Conservation (phyloP, 345 rosid genomes). For the Pistacia integerrima region DNA sequence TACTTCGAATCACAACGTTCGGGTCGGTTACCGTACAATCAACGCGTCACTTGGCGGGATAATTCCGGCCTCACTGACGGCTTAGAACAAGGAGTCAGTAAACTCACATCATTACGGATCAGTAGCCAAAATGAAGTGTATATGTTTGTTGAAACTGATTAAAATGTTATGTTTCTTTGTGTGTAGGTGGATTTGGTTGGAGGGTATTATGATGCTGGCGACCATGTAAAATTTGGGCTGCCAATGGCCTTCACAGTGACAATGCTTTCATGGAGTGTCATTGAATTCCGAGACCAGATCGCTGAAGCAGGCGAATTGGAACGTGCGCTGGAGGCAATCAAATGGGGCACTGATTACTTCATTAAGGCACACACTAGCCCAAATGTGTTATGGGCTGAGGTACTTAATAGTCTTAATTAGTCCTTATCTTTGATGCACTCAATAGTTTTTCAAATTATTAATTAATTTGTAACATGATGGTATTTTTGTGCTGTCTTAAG, state of each 20-base stretch:
- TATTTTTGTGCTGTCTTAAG: constrained; percentile 17
- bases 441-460: neutral
- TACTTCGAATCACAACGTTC: constrained; percentile 96
- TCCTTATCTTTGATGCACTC: neutral
- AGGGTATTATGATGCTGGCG: constrained; percentile 98
- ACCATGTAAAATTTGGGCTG: constrained; percentile 90
- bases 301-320: constrained; percentile 64
- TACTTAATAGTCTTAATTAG: neutral
- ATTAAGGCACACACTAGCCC: constrained; percentile 88
- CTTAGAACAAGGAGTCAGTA: constrained; percentile 87
- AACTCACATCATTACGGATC: neutral
- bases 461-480: neutral
- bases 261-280: constrained; percentile 87
- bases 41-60: constrained; percentile 87
- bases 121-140: too few species aligned
- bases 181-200: constrained; percentile 92
- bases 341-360: constrained; percentile 97
- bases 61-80: constrained; percentile 96
- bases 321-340: constrained; percentile 83
- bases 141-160: neutral
- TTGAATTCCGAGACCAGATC: constrained; percentile 67
- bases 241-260: constrained; percentile 98
- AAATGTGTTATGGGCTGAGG: constrained; percentile 88
- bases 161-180: neutral
- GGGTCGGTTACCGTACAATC: constrained; percentile 86